These are phyloP conservation scores for Ophiostoma piceae DNA, from an alignment of 2,329 filamentous ascomycete genomes.

Conservation along the genomic window DNA sequence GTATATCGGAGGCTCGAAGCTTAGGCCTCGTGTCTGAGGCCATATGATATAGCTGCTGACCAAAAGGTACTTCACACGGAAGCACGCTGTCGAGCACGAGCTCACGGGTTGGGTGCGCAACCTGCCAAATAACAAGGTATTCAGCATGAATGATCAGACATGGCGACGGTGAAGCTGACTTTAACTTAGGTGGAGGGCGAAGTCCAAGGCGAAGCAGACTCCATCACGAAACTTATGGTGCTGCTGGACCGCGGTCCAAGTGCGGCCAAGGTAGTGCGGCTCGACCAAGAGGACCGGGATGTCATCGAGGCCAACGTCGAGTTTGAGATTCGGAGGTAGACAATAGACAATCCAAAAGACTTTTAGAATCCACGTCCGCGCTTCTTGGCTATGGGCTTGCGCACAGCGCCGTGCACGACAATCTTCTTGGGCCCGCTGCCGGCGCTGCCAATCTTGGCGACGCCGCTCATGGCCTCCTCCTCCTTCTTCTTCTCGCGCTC, in stretches of 20 bases:
- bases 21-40: too few species aligned
- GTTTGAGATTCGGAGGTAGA: slow-evolving; percentile 53
- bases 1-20: background rate
- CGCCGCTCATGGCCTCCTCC: slow-evolving; percentile 36
- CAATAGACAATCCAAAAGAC: background rate
- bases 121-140: slow-evolving; percentile 50
- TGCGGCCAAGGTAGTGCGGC: slow-evolving; percentile 64
- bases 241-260: slow-evolving; percentile 70
- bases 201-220: slow-evolving; percentile 67
- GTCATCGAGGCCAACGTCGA: slow-evolving; percentile 60
- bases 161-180: too few species aligned
- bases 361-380: slow-evolving; percentile 35
- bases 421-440: slow-evolving; percentile 49
- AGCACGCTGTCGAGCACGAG: slow-evolving; percentile 45
- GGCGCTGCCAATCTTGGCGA: slow-evolving; percentile 30
- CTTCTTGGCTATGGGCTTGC: slow-evolving; percentile 53
- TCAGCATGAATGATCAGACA: background rate
- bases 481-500: slow-evolving; percentile 43
- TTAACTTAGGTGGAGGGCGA: slow-evolving; percentile 73
- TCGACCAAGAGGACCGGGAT: slow-evolving; percentile 65
- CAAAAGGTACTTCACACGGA: slow-evolving; percentile 50
- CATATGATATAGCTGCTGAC: too few species aligned
- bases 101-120: slow-evolving; percentile 61
- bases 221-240: slow-evolving; percentile 64
- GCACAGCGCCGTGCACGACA: slow-evolving; percentile 56